phyloP scores from a whole-genome alignment of 306 rosid genomes.

The Geum urbanum region DNA sequence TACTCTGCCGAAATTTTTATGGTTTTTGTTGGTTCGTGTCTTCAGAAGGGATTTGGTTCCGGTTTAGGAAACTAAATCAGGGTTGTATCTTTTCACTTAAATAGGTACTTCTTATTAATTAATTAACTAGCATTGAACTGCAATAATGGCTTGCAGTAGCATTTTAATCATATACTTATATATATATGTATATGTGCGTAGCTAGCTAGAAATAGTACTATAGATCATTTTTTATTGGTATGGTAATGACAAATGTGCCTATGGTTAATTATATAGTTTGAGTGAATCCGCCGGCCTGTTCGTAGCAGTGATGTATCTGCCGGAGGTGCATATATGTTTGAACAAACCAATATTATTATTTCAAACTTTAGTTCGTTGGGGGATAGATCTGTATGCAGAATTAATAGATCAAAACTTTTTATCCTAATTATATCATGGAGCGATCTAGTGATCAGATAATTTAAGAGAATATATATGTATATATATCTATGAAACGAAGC shows the following conservation, averaged over 20 bases:
- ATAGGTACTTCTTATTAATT: background rate
- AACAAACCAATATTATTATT: background rate
- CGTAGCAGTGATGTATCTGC: too few relatives aligned
- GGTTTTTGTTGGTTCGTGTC: too few relatives aligned
- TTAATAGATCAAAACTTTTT: background rate
- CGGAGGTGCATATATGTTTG: too few relatives aligned
- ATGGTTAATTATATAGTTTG: background rate
- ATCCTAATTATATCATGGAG: background rate
- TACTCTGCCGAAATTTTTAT: too few relatives aligned
- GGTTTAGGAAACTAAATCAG: too few relatives aligned
- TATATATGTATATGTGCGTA: background rate
- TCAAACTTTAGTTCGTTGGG: background rate
- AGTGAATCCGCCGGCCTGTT: background rate
- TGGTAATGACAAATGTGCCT: constrained; percentile 35
- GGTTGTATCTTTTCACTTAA: too few relatives aligned
- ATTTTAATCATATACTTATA: constrained; percentile 16
- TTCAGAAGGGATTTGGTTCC: too few relatives aligned
- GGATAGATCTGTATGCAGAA: background rate
- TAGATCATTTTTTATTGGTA: constrained; percentile 14
- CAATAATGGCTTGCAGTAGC: constrained; percentile 11
- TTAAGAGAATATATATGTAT: background rate
- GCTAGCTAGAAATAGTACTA: background rate
- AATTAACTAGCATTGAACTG: constrained; percentile 15
- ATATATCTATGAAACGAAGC: background rate
- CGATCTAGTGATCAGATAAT: too few relatives aligned